Percentiles rank a stretch among this genome's conserved stretches.
Conservation (phyloP, 2,329 filamentous ascomycete genomes). For the Penicillium sp. region DNA sequence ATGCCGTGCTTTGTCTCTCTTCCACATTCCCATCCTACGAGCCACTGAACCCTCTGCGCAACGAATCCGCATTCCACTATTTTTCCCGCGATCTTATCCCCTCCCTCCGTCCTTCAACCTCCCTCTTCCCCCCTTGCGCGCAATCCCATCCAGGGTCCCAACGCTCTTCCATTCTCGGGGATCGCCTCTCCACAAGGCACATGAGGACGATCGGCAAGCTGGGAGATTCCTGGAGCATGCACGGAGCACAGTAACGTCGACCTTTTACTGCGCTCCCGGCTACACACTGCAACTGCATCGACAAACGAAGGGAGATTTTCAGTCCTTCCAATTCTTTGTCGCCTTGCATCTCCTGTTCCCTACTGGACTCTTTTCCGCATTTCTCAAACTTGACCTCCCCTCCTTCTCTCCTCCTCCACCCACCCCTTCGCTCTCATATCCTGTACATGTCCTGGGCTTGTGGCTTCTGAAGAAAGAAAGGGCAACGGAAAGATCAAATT, state of each 20-base stretch:
- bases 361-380: conserved; percentile 24
- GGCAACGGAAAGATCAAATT: background rate
- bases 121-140: conserved; percentile 31
- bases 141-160: conserved; percentile 30
- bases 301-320: conserved; percentile 36
- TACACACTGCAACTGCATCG: conserved; percentile 27
- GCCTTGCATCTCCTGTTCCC: conserved; percentile 32
- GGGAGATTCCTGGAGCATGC: conserved; percentile 43
- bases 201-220: conserved; percentile 39
- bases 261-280: conserved; percentile 14
- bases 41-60: conserved; percentile 35
- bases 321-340: conserved; percentile 29
- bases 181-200: conserved; percentile 30
- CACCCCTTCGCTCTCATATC: conserved; percentile 25
- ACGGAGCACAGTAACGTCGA: conserved; percentile 42
- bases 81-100: conserved; percentile 18
- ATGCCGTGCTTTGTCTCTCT: conserved; percentile 37
- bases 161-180: conserved; percentile 30
- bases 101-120: conserved; percentile 21
- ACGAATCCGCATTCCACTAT: conserved; percentile 33
- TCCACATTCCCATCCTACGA: conserved; percentile 36
- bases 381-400: conserved; percentile 24
- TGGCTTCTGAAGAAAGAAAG: conserved; percentile 22
- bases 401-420: conserved; percentile 24
- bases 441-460: conserved; percentile 30